Evolutionary conservation across 2,329 filamentous ascomycete genomes (phyloP), one percentile per base, ranked within the genome.

Genomic region (Microsporum canis): DNA sequence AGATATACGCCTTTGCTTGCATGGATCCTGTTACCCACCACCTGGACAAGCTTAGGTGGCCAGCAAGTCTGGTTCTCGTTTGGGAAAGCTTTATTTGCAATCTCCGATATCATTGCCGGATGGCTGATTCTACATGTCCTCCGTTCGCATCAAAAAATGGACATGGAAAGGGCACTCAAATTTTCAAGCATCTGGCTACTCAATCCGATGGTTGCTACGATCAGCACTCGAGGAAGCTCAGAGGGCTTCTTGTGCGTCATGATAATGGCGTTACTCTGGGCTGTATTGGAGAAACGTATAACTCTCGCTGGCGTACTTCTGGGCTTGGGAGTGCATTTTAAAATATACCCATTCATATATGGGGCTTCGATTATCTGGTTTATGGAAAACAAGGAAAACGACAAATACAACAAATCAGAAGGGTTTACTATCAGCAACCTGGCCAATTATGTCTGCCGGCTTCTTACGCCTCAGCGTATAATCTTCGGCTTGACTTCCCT

Each of bases 321-420:
- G 2, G 94, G 94, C 0, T 75, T 96, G 33, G 84, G 84, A 0
- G 91, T 97, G 31, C 94, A 99, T 75, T 95, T 99, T 77, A 99
- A 99, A 80, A 97, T 99, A 63, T 99, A 99, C 69, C 94, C 94
- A 0, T 96, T 97, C 73, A 89, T 99, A 63, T 99, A 99, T 73
- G 92, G 89, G 1, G 84, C 86, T 2, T 76, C 74, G 8, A 72
- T 77, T 45, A 59, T 79, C 10, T 78, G 76, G 76, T 75, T 73
- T 68, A 64, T 78, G 60, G 63, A 53, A 31, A 66, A 70, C 33
- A 17, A 59, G 5, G 1, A 59, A 29, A 45, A 29, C 6, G 23
- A 60, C 3, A 6, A 47, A 5, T 33, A 33, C 23, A 3, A 45
- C 47, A 36, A 61, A 23, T 41, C 53, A n/a, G 38, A 60, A 3